These are phyloP conservation scores for Cystoisospora suis DNA, from an alignment of 169 alveolate species.

Conservation along the genomic window DNA sequence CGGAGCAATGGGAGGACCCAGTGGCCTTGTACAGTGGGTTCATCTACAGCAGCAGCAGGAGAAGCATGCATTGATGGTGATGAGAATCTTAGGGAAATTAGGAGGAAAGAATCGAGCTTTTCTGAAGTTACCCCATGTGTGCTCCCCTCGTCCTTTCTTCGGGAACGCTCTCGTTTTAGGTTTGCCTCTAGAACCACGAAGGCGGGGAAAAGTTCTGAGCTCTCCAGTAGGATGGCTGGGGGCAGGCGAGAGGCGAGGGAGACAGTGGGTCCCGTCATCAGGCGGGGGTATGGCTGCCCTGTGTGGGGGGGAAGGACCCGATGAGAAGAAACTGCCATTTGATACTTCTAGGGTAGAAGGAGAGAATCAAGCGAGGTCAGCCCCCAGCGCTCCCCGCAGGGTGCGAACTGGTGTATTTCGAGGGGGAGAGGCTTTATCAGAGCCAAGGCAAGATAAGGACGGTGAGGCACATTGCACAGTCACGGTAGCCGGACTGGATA, in stretches of 20 bases:
- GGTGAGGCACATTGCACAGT: too few relatives aligned
- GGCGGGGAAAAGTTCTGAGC: too few relatives aligned
- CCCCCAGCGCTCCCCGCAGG: background rate
- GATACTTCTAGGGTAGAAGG: background rate
- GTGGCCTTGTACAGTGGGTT: background rate
- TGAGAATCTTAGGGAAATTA: constrained; percentile 70
- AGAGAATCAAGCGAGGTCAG: background rate
- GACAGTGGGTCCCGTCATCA: background rate
- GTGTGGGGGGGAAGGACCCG: constrained; percentile 21
- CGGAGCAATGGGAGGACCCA: background rate
- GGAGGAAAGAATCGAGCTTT: constrained; percentile 78
- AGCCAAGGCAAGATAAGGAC: too few relatives aligned
- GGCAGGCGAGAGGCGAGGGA: constrained; percentile 10
- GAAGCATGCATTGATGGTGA: constrained; percentile 63
- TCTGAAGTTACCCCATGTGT: constrained; percentile 62
- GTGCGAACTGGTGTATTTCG: too few relatives aligned
- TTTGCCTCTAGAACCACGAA: constrained; percentile 37
- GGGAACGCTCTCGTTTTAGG: constrained; percentile 48
- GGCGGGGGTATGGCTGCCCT: background rate
- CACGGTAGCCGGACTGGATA: constrained; percentile 26
- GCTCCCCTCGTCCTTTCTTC: constrained; percentile 56
- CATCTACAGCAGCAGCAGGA: constrained; percentile 65
- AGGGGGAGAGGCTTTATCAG: too few relatives aligned
- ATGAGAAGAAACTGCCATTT: background rate
- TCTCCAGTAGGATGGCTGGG: too few relatives aligned